Base-by-base conservation (phyloP, 176 grass and related monocot genomes). In the Urochloa ruziziensis region DNA sequence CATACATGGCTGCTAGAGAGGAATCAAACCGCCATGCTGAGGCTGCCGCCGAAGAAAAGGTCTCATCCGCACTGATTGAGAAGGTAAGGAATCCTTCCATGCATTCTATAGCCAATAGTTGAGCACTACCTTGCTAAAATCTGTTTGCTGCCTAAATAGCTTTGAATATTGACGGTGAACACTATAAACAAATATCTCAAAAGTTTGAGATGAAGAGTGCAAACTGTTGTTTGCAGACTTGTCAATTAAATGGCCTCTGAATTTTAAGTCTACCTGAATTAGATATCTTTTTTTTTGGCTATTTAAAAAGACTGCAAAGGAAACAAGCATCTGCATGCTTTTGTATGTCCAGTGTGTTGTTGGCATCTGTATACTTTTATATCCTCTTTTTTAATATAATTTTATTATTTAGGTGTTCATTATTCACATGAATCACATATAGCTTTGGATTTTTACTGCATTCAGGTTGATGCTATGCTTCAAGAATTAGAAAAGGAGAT, bases 391-490 rank as follows among this genome's bases (percentile, higher is more conserved):
- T 69, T 51, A 14, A 65, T 44, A 5, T 70, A 83, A 64, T 63
- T 74, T 35, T 53, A 54, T 78, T 11, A 79, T 83, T 69, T 33
- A 63, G 27, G 27, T 21, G 39, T 80, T 21, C 18, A 30, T 47
- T 59, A 7, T 67, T 89, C 49, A 84, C n/a, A 48, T 64, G 69
- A 23, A 65, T 59, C 14, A 68, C 49, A 80, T 80, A 67, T 67
- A 25, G 36, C 46, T 67, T 52, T 68, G 78, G 10, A 3, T 16
- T 16, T 54, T 75, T 68, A 21, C 60, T 88, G 48, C 74, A 82
- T 86, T 84, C 79, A 99, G 97, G 97, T 99, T 88, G 97, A 99
- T 90, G 83, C 83, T 75, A 96, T 99, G 97, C 89, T 99, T 32
- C 93, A 92, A 61, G 52, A 92, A 91, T 82, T 99, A 46, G 97